Conservation (phyloP, 73 alveolate species). For the Uronychia binucleata region DNA sequence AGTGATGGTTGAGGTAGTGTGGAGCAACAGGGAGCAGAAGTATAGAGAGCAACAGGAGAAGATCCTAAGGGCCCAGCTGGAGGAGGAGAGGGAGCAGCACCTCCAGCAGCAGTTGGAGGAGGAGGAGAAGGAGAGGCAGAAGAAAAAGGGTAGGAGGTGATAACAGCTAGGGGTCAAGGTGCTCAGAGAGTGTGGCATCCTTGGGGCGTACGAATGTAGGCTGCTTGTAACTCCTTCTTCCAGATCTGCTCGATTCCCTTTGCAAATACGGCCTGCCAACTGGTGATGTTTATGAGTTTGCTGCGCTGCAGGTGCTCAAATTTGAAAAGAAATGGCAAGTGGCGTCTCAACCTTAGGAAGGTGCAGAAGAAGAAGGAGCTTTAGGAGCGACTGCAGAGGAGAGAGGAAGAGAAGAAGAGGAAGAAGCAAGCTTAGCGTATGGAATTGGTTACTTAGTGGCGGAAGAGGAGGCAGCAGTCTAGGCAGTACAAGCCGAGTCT, state of each 20-base stretch:
- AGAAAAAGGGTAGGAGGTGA: slow-evolving; percentile 33
- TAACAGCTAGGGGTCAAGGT: neutral
- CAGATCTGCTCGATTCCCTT: slow-evolving; percentile 68
- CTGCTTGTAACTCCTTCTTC: neutral
- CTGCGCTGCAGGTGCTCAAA: slow-evolving; percentile 74
- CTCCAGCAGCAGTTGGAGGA: slow-evolving; percentile 27
- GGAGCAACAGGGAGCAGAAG: slow-evolving; percentile 39
- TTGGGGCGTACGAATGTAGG: slow-evolving; percentile 83
- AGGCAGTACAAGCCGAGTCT: no score
- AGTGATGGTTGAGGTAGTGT: no score
- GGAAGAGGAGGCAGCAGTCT: no score
- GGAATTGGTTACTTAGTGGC: no score
- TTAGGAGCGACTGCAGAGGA: slow-evolving; percentile 36
- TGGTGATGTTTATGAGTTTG: slow-evolving; percentile 87
- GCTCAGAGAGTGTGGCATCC: slow-evolving; percentile 45
- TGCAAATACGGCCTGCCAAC: slow-evolving; percentile 88
- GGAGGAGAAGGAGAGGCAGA: slow-evolving; percentile 43
- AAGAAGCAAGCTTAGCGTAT: neutral
- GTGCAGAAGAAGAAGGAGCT: slow-evolving; percentile 29
- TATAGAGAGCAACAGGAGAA: slow-evolving; percentile 34
- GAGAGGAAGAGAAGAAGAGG: slow-evolving; percentile 25
- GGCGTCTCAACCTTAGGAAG: no score
- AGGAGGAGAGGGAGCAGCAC: slow-evolving; percentile 45
- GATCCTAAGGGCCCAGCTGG: slow-evolving; percentile 27
- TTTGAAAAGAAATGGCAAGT: slow-evolving; percentile 83